Base-by-base conservation (phyloP, 495 filamentous ascomycete species). In the Penicillium coprophilum region DNA sequence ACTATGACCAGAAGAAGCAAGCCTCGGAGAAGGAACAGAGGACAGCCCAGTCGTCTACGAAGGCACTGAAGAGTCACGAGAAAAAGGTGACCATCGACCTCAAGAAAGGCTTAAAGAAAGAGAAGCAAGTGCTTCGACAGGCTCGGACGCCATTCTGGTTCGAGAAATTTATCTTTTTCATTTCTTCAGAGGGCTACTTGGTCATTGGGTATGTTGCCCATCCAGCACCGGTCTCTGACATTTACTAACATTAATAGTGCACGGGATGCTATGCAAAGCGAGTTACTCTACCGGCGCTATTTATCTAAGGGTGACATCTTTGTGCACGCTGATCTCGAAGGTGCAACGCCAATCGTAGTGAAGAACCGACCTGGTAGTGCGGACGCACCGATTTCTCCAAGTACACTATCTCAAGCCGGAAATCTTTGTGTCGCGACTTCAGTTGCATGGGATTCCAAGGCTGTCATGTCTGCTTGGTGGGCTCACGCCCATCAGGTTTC, bases 381-480 rank as follows among this genome's bases (percentile, higher is more conserved):
- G 2, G 86, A 92, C 64, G 87, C 89, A 0, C 91, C 92, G 0
- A 93, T 98, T 48, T 87, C 94, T 10, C 94, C 94, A 6, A 90
- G 89, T 8, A 97, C 94, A 0, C 74, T 98, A 7, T 87, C 89
- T 0, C 94, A 98, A 71, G 93, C 94, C 13, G 94, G 94, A 2
- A 87, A 83, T 49, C 65, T 97, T 17, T 85, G 86, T 2, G 89
- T 97, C 24, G 85, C 87, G 45, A 89, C 89, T 30, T 96, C 91
- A 1, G 86, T 70, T 45, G 92, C 92, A 2, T 98, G 94, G 94
- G 94, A 97, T 48, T 92, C 89, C 0, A 98, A 97, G 72, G 92
- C 91, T 6, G 84, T 88, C 10, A 95, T 97, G 91, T 85, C 87
- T 7, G 92, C 93, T 13, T 98, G 88, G 85, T 98, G 94, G 94